Conservation (phyloP, 2,329 filamentous ascomycete species). For the Lanzia echinophila region DNA sequence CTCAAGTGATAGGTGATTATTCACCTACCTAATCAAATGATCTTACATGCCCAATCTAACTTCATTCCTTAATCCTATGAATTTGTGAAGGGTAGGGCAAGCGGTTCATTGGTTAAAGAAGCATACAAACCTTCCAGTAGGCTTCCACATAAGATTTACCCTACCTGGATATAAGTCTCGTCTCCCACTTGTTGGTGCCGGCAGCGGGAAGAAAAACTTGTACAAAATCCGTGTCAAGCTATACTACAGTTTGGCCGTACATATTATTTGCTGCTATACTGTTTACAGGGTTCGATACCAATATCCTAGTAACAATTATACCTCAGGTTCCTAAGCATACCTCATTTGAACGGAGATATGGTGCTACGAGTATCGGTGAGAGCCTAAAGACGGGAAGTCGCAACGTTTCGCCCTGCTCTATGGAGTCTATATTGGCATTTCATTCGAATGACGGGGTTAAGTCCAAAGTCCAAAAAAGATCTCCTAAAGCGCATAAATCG, state of each 20-base stretch:
- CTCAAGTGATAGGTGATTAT: slow-evolving; percentile 15
- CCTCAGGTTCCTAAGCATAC: slow-evolving; percentile 2
- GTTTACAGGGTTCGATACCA: not conserved
- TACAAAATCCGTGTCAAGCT: too few species aligned
- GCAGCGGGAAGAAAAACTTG: not conserved
- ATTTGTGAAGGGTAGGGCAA: not conserved
- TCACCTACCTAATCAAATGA: slow-evolving; percentile 18
- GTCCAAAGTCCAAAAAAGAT: not conserved
- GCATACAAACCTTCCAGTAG: not conserved
- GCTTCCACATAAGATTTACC: not conserved
- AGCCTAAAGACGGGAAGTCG: slow-evolving; percentile 2
- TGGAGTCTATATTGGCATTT: not conserved
- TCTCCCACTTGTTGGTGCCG: slow-evolving; percentile 26
- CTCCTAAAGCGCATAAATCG: slow-evolving; percentile 12
- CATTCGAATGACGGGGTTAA: too few species aligned
- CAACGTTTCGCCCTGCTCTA: not conserved
- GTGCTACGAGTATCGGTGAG: slow-evolving; percentile 7
- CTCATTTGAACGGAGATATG: slow-evolving; percentile 19
- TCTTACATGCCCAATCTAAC: slow-evolving; percentile 18
- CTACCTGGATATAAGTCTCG: slow-evolving; percentile 14
- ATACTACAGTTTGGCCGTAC: too few species aligned
- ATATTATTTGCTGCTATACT: not conserved
- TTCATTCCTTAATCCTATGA: not conserved
- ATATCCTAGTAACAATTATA: not conserved
- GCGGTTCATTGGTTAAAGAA: slow-evolving; percentile 5